These are phyloP conservation scores for Ustilago esculenta DNA, from an alignment of 1,284 basidiomycete genomes.

Conservation along the genomic window DNA sequence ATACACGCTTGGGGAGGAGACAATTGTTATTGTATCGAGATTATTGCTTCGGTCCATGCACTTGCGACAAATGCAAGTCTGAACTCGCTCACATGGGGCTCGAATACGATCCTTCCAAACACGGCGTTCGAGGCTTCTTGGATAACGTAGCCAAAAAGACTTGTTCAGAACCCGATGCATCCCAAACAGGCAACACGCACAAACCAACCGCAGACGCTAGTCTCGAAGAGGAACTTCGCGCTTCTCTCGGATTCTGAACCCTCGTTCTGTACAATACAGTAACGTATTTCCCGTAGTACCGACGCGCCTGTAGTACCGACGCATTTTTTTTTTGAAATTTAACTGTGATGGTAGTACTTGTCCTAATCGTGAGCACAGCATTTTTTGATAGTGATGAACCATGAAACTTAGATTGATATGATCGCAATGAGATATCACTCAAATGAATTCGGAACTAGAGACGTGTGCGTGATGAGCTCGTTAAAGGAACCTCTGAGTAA, in stretches of 20 bases:
- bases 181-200: background rate
- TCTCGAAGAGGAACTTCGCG: constrained; percentile 56
- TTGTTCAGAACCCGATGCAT: background rate
- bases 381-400: too few relatives aligned
- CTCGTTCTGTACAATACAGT: background rate
- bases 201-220: background rate
- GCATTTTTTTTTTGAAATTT: too few relatives aligned
- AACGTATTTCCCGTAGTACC: too few relatives aligned
- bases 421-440: too few relatives aligned
- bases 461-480: too few relatives aligned
- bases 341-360: too few relatives aligned
- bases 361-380: too few relatives aligned
- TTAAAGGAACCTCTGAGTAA: too few relatives aligned
- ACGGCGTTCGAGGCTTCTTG: constrained; percentile 25
- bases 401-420: too few relatives aligned
- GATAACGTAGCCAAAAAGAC: constrained; percentile 26
- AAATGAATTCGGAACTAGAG: too few relatives aligned
- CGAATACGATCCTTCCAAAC: constrained; percentile 15
- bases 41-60: constrained; percentile 68
- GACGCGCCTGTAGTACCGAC: too few relatives aligned
- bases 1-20: constrained; percentile 71
- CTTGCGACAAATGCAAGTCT: constrained; percentile 72
- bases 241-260: constrained; percentile 51
- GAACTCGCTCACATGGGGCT: constrained; percentile 70
- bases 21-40: constrained; percentile 72